Conservation (phyloP, 495 filamentous ascomycete species). For the Hypoxylon perforatum region DNA sequence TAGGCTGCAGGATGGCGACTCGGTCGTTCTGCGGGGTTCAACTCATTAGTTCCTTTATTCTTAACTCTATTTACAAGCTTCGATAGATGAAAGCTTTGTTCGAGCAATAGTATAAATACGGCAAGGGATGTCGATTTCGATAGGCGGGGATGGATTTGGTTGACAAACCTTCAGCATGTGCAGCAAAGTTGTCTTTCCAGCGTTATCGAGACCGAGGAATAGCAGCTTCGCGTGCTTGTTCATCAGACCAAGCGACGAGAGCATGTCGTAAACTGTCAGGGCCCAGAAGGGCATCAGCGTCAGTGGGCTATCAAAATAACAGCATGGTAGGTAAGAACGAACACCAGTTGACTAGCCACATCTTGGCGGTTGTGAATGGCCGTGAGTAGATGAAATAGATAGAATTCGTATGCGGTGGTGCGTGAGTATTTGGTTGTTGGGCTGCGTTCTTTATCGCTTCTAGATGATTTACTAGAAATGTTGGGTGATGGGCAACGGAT, state of each 20-base stretch:
- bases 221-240: constrained; percentile 98
- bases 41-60: constrained; percentile 22
- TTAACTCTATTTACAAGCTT: neutral
- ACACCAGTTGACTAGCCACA: constrained; percentile 99
- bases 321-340: constrained; percentile 54
- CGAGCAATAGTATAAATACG: neutral
- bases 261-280: constrained; percentile 85
- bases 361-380: constrained; percentile 55
- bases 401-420: constrained; percentile 27
- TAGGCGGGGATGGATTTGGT: constrained; percentile 14
- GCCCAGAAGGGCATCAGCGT: constrained; percentile 29
- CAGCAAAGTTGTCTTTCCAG: constrained; percentile 93
- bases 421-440: constrained; percentile 2
- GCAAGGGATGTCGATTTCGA: constrained; percentile 2
- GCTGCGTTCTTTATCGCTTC: constrained; percentile 3
- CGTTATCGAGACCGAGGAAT: constrained; percentile 96
- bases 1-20: constrained; percentile 92
- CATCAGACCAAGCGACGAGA: constrained; percentile 87
- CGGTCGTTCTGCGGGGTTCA: constrained; percentile 77
- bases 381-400: constrained; percentile 20
- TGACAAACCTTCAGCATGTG: constrained; percentile 89
- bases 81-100: neutral
- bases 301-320: constrained; percentile 30
- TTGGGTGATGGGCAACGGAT: constrained; percentile 26
- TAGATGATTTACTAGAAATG: constrained; percentile 24